Evolutionary conservation across 2,329 filamentous ascomycete species (phyloP), one percentile per base, ranked within the genome.

Genomic region (Cercospora sesami): DNA sequence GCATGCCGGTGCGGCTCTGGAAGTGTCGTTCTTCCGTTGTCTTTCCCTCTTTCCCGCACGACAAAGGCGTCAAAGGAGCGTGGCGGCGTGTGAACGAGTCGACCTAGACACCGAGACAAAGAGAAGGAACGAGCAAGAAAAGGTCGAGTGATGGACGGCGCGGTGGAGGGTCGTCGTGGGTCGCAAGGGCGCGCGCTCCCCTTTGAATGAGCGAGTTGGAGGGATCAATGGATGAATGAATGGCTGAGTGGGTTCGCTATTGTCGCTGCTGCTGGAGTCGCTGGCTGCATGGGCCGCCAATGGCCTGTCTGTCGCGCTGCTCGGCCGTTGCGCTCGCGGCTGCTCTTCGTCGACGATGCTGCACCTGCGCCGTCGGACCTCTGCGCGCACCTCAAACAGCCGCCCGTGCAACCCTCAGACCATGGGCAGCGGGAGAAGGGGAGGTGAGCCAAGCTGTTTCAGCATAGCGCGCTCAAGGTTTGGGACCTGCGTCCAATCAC

Each of bases 1-100:
- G 65, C 68, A 70, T 70, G 59, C 58, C 65, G 30, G 28, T 26
- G 33, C 65, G 63, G 26, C 28, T 31, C 39, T 57, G 48, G 18
- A 42, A 26, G 57, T 39, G 16, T 39, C 36, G 16, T 39, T 8
- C 7, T 8, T 39, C 36, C 36, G 36, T 39, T 39, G 36, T 39
- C 36, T 39, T 39, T 39, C 33, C 33, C 33, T 62, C 51, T 36
- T 21, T 58, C 33, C 61, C 45, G 33, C 21, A 16, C 39, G 45
- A 69, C 67, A 69, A 69, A 60, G 67, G 60, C 53, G 33, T 31
- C 42, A 31, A 23, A 51, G 45, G 21, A 51, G 45, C 21, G 45
- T 26, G 45, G 45, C 45, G 36, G 36, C 36, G 36, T n/a, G 36
- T 39, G 16, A 39, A n/a, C 6, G 36, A 39, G 36, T 39, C 16